Evolutionary conservation across 305 asterid species (phyloP), one percentile per base, ranked within the genome.

Genomic region (Fraxinus baroniana): DNA sequence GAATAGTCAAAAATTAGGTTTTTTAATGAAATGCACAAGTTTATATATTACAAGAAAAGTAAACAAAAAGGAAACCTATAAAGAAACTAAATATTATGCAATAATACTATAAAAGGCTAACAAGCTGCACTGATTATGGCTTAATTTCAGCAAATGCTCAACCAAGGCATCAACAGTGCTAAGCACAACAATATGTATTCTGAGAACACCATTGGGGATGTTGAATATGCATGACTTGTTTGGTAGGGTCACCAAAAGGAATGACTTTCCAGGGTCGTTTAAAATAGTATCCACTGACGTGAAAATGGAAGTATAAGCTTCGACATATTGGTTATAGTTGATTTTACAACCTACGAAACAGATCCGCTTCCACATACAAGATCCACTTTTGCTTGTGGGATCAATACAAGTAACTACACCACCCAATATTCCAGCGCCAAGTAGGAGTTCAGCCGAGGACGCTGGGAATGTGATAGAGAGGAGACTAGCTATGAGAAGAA

Each of bases 371-470:
- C 78, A 71, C 78, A 80, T 2, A 80, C 28, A 30, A 71, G 36
- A 71, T 80, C 78, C 6, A 80, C 83, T 80, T 30, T 80, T 80
- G 83, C 72, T 28, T 71, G 72, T 49, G 83, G 77, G 78, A 79
- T 79, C 66, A 79, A 78, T 70, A 46, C 78, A 79, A 7, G 70
- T 79, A 9, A 80, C 44, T 8, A 80, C 72, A 57, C 78, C 78
- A 3, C 83, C 55, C 0, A 80, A 37, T 39, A 79, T 24, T 22
- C 77, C 77, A 39, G 49, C 76, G 9, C 30, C 49, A 41, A 41
- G 41, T 37, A 37, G 35, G 26, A 66, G 1, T 66, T 28, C 17
- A 3, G 77, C 77, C 26, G 82, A 37, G 76, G 82, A 79, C 17
- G 26, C 17, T 1, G 62, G 9, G 82, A 74, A 32, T n/a, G 74